Base-by-base conservation (phyloP, 495 filamentous ascomycete genomes). In the Xylaria sp. region DNA sequence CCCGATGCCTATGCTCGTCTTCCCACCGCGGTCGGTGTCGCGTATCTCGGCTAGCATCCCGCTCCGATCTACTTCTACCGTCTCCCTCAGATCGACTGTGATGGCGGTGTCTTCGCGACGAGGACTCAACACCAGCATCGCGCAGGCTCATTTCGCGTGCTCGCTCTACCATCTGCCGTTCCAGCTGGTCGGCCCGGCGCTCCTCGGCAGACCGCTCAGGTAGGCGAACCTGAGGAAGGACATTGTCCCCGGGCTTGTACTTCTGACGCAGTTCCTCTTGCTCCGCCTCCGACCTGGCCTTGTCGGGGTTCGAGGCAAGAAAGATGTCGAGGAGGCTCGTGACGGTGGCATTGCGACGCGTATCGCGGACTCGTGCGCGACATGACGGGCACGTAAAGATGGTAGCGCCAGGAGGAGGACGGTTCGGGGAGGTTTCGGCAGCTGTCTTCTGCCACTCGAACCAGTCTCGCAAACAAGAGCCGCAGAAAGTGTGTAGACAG, bases 401-500 rank as follows among this genome's bases (percentile, higher is more conserved):
- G 58, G 85, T 75, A 2, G 81, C 73, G 58, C 81, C 83, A 5
- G 88, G 82, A 0, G 85, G 73, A 2, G 85, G 80, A 19, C 83
- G 79, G 0, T 84, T 79, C 0, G 81, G 81, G 3, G 82, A 81
- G 31, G 80, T 80, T 35, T 83, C 85, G 75, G 77, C 82, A 71
- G 67, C 83, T 69, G 67, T 81, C 24, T 87, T 86, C 64, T 89
- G 85, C 66, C 83, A 90, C 63, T 84, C 85, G 82, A 99, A 99
- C 96, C 96, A 98, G 81, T 94, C 90, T 82, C 97, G 97, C 70
- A 98, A 79, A 78, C 96, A 99, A 37, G 92, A 91, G 68, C 93
- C 96, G 83, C 96, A 98, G 83, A 96, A 98, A 46, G 95, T 97
- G 83, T 99, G 96, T 1, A 99, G 90, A 79, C 96, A 99, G 84